These are phyloP conservation scores for Ocimum tenuiflorum DNA, from an alignment of 257 asterid species.

Conservation along the genomic window DNA sequence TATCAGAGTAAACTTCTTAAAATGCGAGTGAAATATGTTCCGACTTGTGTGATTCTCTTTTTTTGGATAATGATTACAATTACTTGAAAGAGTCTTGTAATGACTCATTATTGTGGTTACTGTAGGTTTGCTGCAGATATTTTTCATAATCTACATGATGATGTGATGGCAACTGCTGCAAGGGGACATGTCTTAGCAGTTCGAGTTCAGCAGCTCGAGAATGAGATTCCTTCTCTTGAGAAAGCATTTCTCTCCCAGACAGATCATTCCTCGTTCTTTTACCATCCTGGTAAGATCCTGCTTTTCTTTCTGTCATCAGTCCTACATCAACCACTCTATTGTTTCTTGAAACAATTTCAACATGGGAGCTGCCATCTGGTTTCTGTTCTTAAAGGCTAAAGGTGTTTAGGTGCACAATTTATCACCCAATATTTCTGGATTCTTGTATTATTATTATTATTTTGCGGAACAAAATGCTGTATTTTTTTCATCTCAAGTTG, in stretches of 20 bases:
- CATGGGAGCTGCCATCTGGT: slow-evolving; percentile 11
- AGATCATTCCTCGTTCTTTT: slow-evolving; percentile 65
- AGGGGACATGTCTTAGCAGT: slow-evolving; percentile 72
- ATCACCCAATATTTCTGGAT: background rate
- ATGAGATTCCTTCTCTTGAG: slow-evolving; percentile 71
- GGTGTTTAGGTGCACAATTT: background rate
- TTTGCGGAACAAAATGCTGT: background rate
- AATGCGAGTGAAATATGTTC: background rate
- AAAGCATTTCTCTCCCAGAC: slow-evolving; percentile 85
- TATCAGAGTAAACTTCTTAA: background rate
- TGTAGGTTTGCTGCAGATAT: slow-evolving; percentile 95
- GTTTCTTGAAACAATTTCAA: background rate
- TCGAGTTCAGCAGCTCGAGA: slow-evolving; percentile 90
- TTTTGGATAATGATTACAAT: background rate
- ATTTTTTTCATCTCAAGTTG: background rate
- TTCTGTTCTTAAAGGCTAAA: background rate
- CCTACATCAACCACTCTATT: background rate
- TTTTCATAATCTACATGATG: slow-evolving; percentile 85
- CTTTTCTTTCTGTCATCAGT: slow-evolving; percentile 10
- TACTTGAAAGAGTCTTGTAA: slow-evolving; percentile 11
- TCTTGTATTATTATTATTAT: background rate
- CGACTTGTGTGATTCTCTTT: background rate
- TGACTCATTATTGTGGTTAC: slow-evolving; percentile 30
- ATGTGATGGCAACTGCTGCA: slow-evolving; percentile 84
- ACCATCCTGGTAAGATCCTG: slow-evolving; percentile 51